Percentiles rank a stretch among this genome's conserved stretches.
Evolutionary conservation across 1,139 yeast genomes (phyloP).

Genomic region (Saccharomyces hybrid): DNA sequence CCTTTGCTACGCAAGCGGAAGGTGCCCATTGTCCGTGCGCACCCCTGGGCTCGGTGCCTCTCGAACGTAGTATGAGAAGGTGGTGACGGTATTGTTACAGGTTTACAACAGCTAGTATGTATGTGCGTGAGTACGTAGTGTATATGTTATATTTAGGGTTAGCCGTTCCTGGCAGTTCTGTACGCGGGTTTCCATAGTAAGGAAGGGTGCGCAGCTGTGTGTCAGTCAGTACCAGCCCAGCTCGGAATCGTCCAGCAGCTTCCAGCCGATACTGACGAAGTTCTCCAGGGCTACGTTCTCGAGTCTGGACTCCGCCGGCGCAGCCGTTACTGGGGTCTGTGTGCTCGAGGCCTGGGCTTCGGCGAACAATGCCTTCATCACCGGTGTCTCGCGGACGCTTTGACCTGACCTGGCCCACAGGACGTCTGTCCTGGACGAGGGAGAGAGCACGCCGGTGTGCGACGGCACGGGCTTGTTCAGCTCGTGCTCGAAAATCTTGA

Average conservation of each 20-base stretch:
- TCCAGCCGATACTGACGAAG: constrained; percentile 25
- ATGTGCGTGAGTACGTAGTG: not conserved
- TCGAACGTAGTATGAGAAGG: not conserved
- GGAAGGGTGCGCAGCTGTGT: not conserved
- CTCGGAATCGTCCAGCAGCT: constrained; percentile 25
- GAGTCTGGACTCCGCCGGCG: not conserved
- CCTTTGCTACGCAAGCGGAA: not conserved
- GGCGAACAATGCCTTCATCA: constrained; percentile 3
- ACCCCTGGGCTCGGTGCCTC: not conserved
- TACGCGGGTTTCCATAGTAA: not conserved
- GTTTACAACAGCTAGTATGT: not conserved
- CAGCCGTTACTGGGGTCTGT: not conserved
- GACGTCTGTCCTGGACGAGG: not conserved
- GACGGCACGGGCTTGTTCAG: constrained; percentile 7
- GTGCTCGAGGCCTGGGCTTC: constrained; percentile 1
- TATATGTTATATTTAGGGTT: not conserved
- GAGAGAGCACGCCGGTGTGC: constrained; percentile 3
- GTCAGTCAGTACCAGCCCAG: constrained; percentile 25
- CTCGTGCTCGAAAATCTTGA: constrained; percentile 25
- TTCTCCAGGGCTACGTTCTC: constrained; percentile 11
- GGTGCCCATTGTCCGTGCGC: not conserved
- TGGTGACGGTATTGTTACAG: not conserved
- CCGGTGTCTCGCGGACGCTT: not conserved
- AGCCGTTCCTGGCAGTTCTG: not conserved
- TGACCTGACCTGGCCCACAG: not conserved